phyloP scores from a whole-genome alignment of 164 flowering plant genomes.

The Echeveria elegans region DNA sequence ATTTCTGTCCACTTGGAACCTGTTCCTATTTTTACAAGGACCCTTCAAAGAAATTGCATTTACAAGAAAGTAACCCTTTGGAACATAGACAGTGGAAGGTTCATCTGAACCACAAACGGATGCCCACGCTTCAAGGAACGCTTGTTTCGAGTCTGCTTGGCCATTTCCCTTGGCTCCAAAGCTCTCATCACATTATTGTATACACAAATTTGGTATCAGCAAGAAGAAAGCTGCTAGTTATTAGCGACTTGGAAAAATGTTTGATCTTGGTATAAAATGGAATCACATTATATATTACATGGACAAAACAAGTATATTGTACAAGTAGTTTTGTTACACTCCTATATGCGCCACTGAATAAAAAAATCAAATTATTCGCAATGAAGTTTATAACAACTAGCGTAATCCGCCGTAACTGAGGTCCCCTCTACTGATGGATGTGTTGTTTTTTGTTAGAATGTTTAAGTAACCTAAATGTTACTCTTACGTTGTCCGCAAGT shows the following conservation, averaged over 20 bases:
- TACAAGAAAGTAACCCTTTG: constrained; percentile 27
- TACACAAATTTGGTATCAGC: not conserved
- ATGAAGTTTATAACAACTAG: no score
- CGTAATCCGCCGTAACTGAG: no score
- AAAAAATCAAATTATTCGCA: no score
- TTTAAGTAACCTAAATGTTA: not conserved
- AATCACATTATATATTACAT: not conserved
- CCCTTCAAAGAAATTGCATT: constrained; percentile 23
- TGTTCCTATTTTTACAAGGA: constrained; percentile 32
- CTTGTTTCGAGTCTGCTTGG: not conserved
- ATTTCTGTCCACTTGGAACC: constrained; percentile 27
- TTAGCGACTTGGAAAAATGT: not conserved
- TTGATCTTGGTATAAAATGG: not conserved
- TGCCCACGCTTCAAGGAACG: not conserved
- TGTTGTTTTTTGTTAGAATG: not conserved
- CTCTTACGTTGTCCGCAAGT: not conserved
- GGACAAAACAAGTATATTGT: not conserved
- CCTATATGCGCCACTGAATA: no score
- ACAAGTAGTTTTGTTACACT: not conserved
- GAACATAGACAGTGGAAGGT: constrained; percentile 12
- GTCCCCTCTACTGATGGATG: no score
- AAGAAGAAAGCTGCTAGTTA: not conserved
- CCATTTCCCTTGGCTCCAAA: constrained; percentile 4
- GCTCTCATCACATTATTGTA: no score
- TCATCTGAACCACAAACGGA: not conserved